A percentile compares a stretch with the other conserved stretches of the same genome.
These are phyloP conservation scores for Pestalotiopsis sp. DNA, from an alignment of 2,329 filamentous ascomycete species.

Conservation along the genomic window DNA sequence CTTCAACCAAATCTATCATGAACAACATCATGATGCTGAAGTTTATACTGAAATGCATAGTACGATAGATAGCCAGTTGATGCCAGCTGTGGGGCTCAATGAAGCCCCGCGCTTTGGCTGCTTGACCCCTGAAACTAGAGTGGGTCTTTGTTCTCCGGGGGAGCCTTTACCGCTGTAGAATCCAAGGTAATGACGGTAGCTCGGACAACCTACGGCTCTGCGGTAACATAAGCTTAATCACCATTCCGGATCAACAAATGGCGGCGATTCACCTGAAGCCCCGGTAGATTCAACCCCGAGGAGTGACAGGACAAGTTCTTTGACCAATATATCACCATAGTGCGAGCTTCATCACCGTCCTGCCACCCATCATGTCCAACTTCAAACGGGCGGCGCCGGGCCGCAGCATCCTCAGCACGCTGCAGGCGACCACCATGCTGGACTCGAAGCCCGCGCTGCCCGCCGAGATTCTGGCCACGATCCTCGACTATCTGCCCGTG, in stretches of 20 bases:
- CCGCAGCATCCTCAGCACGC: conserved; percentile 67
- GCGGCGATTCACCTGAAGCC: neutral
- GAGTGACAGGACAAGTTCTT: neutral
- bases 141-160: neutral
- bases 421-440: conserved; percentile 80
- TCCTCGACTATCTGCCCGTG: conserved; percentile 87
- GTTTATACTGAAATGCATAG: no score
- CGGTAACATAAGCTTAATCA: conserved; percentile 6
- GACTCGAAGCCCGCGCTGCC: conserved; percentile 77
- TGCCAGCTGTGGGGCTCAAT: neutral
- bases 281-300: neutral
- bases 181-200: neutral
- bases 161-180: neutral
- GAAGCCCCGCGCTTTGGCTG: neutral
- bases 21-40: no score
- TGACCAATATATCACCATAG: neutral
- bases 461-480: conserved; percentile 82
- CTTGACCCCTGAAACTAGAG: neutral
- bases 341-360: neutral
- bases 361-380: conserved; percentile 28
- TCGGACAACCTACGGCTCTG: neutral
- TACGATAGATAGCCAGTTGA: neutral
- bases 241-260: neutral
- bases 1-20: no score
- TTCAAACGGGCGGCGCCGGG: conserved; percentile 40